Evolutionary conservation across 306 rosid species (phyloP), one percentile per base, ranked within the genome.

Genomic region (Acacia acuminata): DNA sequence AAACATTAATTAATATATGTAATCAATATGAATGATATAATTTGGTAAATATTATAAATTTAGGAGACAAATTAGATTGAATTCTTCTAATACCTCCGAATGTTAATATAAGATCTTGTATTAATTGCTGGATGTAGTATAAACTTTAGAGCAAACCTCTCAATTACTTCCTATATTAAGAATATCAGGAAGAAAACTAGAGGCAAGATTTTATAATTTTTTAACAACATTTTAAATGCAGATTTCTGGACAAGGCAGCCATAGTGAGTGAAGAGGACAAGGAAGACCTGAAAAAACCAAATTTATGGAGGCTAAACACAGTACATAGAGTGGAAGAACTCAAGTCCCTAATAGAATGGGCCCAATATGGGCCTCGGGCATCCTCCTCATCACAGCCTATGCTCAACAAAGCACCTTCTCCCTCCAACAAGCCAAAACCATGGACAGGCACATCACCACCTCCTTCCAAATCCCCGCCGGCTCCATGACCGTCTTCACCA

Each of bases 351-450:
- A 89, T 96, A 73, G 99, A 42, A 96, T 96, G 99, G 96, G 92
- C 19, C 99, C 99, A 38, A 96, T 96, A 76, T 96, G 99, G 97
- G 98, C 94, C 2, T 73, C 99, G 56, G 98, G 98, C 8, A 94
- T 94, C 15, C 83, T 96, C 48, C 92, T 96, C 19, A 91, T 94
- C 75, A 96, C 99, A 66, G 99, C 99, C 70, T 94, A 96, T 53
- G 87, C 98, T 22, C 99, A 96, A 64, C 99, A 96, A 70, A 2
- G 64, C 90, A 96, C 99, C 3, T 96, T 94, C 86, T 91, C 98
- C 0, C 94, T 96, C 44, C 86, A 78, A 36, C 99, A 96, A 86
- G 99, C 97, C 75, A 87, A 92, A 77, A 90, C 94, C 73, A 96
- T 96, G 99, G 72, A 96, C 83, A 81, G 99, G 34, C 92, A 87